Conservation (phyloP, 352 stramenopile species). For the Saprolegnia parasitica region DNA sequence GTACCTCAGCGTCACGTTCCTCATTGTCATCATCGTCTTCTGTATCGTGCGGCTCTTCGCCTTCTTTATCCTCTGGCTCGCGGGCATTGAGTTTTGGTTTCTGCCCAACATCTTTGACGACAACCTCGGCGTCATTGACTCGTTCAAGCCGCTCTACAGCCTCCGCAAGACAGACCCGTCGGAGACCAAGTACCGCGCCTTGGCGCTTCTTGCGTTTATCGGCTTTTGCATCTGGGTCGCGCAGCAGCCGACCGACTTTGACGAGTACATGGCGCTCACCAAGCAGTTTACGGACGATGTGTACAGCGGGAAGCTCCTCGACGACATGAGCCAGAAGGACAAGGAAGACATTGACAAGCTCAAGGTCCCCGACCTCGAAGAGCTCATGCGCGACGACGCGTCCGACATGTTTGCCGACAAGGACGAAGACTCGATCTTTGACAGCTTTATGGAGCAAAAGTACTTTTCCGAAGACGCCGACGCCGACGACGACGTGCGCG, state of each 20-base stretch:
- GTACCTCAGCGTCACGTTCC: conserved; percentile 98
- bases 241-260: conserved; percentile 99
- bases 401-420: conserved; percentile 33
- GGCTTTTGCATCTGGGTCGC: conserved; percentile 97
- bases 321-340: conserved; percentile 96
- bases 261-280: conserved; percentile 97
- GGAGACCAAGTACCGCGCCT: conserved; percentile 94
- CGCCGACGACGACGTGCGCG: conserved; percentile 31
- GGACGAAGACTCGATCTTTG: conserved; percentile 31
- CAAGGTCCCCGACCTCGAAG: conserved; percentile 84
- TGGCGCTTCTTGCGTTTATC: conserved; percentile 89
- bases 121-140: conserved; percentile 95
- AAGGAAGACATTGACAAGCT: conserved; percentile 98
- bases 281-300: conserved; percentile 99
- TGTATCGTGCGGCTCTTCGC: conserved; percentile 92
- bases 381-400: conserved; percentile 75
- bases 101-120: conserved; percentile 99
- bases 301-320: conserved; percentile 98
- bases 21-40: conserved; percentile 98
- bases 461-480: conserved; percentile 33
- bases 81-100: conserved; percentile 97
- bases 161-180: conserved; percentile 73
- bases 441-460: conserved; percentile 23
- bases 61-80: conserved; percentile 95
- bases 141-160: conserved; percentile 96